Conservation (phyloP, 2,329 filamentous ascomycete genomes). For the Zymoseptoria tritici region DNA sequence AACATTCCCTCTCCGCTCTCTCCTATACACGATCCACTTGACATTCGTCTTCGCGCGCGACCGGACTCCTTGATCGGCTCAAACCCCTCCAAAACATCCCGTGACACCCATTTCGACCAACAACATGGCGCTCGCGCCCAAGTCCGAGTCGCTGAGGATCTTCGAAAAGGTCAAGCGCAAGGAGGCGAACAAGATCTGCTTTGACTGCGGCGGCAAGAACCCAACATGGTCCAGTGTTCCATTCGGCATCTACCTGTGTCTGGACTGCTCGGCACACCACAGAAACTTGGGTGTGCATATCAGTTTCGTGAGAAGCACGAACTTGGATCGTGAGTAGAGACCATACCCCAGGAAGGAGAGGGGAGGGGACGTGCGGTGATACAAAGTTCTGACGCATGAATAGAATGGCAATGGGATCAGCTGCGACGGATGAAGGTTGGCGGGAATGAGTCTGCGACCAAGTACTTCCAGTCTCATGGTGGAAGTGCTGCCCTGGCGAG, state of each 20-base stretch:
- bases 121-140: constrained; percentile 63
- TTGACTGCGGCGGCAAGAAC: constrained; percentile 96
- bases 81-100: neutral
- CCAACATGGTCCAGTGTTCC: constrained; percentile 58
- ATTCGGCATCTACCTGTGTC: constrained; percentile 93
- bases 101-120: neutral
- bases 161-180: constrained; percentile 97
- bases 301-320: constrained; percentile 96
- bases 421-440: constrained; percentile 96
- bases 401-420: constrained; percentile 95
- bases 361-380: constrained; percentile 1
- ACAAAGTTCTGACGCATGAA: neutral
- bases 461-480: constrained; percentile 95
- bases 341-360: neutral
- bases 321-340: constrained; percentile 77
- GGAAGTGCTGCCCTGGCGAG: constrained; percentile 88
- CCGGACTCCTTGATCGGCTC: neutral
- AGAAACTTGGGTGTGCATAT: constrained; percentile 97
- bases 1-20: neutral
- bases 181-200: constrained; percentile 96
- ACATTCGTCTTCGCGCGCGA: neutral
- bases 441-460: constrained; percentile 94
- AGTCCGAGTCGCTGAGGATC: constrained; percentile 91
- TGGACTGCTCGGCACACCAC: constrained; percentile 96
- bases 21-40: neutral